phyloP scores from a whole-genome alignment of 2,329 filamentous ascomycete genomes.

The Verticillium nubilum region DNA sequence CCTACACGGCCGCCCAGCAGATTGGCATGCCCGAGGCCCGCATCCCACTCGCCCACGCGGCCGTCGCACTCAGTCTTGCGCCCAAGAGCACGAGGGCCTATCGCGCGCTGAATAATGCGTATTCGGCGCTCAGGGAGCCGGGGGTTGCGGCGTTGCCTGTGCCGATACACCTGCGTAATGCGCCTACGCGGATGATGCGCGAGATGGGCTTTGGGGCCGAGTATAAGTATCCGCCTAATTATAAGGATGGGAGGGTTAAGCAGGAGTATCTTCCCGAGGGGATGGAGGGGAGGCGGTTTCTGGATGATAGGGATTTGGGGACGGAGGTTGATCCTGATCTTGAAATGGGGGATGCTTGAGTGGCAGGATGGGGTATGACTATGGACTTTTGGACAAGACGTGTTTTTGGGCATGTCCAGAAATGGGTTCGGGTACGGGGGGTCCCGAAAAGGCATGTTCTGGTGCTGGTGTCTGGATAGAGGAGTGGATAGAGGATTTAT shows the following conservation, averaged over 20 bases:
- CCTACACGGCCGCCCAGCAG: conserved; percentile 84
- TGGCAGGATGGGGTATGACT: background rate
- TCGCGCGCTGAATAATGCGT: conserved; percentile 73
- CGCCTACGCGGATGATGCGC: conserved; percentile 87
- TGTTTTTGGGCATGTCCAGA: too few species aligned
- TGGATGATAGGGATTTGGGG: conserved; percentile 77
- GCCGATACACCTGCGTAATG: conserved; percentile 84
- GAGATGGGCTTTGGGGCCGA: conserved; percentile 84
- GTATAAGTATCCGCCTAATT: conserved; percentile 97
- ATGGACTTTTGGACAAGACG: too few species aligned
- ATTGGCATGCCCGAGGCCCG: conserved; percentile 93
- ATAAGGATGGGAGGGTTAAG: conserved; percentile 69
- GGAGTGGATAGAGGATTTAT: background rate
- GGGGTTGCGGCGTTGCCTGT: conserved; percentile 78
- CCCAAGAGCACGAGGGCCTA: conserved; percentile 88
- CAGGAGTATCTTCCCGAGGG: conserved; percentile 89
- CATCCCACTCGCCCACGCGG: conserved; percentile 84
- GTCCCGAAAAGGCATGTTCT: too few species aligned
- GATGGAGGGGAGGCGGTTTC: conserved; percentile 63
- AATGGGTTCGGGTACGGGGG: too few species aligned
- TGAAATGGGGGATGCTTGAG: conserved; percentile 27
- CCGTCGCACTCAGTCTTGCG: conserved; percentile 73
- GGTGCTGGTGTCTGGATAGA: too few species aligned
- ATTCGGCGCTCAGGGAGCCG: conserved; percentile 73
- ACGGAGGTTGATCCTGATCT: conserved; percentile 69